Conservation (phyloP, 75 land plant species). For the Picea sitchensis region DNA sequence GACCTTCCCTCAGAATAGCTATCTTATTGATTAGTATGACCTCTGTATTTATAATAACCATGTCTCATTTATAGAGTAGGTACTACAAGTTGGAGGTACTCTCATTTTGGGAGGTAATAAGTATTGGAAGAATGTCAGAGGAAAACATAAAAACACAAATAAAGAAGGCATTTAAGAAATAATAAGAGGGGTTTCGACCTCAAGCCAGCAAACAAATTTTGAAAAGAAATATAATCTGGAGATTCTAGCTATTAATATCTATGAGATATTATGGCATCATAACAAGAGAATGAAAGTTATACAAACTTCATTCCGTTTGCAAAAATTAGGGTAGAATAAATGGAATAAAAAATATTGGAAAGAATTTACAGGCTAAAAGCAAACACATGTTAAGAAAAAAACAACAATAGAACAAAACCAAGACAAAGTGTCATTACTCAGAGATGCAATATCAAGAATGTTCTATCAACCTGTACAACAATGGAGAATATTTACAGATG, state of each 20-base stretch:
- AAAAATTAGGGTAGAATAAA: background rate
- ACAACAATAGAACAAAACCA: background rate
- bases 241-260: background rate
- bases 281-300: background rate
- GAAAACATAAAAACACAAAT: background rate
- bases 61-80: background rate
- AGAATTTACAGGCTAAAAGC: background rate
- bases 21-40: background rate
- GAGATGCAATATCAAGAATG: background rate
- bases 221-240: background rate
- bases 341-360: background rate
- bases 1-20: background rate
- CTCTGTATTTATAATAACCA: background rate
- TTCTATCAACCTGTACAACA: background rate
- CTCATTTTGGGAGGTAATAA: background rate
- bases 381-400: background rate
- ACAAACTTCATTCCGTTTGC: background rate
- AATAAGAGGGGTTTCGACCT: background rate
- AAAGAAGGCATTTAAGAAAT: background rate
- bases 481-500: background rate
- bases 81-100: background rate
- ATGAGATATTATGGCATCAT: background rate
- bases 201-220: background rate
- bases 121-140: background rate
- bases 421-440: background rate